Conservation (phyloP, 1,139 yeast species). For the Protomyces pachydermus region DNA sequence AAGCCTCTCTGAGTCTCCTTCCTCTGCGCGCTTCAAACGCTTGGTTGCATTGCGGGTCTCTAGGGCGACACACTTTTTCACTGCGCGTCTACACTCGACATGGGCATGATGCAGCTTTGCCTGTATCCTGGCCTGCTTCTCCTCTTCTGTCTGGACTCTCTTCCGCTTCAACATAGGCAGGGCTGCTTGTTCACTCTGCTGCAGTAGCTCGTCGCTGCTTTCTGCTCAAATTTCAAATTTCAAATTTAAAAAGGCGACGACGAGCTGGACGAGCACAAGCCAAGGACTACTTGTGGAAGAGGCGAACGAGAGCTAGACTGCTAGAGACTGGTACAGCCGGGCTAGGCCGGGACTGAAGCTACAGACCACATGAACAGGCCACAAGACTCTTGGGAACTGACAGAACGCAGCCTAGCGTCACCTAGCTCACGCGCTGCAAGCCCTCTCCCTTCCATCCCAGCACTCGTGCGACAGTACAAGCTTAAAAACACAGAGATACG, state of each 20-base stretch:
- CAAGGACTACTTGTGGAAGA: neutral
- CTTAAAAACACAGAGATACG: neutral
- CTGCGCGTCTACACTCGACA: conserved; percentile 39
- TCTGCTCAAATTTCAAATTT: neutral
- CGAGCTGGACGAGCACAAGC: neutral
- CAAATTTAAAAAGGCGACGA: neutral
- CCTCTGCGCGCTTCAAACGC: conserved; percentile 34
- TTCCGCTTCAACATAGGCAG: neutral
- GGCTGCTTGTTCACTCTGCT: neutral
- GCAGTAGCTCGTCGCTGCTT: neutral
- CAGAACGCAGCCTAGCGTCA: neutral
- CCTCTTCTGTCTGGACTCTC: neutral
- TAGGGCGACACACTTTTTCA: conserved; percentile 36
- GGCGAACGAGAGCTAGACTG: too few relatives aligned
- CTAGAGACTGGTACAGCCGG: too few relatives aligned
- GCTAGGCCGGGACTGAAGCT: too few relatives aligned
- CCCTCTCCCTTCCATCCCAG: neutral
- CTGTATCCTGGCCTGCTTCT: neutral
- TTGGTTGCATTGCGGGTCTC: conserved; percentile 32
- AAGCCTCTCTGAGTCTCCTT: conserved; percentile 31
- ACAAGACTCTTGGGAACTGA: neutral
- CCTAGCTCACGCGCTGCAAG: neutral
- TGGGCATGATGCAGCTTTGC: conserved; percentile 12
- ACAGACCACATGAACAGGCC: neutral
- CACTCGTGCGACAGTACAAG: neutral